phyloP scores from a whole-genome alignment of 1,284 basidiomycete genomes.

The Singerocomus inundabilis region DNA sequence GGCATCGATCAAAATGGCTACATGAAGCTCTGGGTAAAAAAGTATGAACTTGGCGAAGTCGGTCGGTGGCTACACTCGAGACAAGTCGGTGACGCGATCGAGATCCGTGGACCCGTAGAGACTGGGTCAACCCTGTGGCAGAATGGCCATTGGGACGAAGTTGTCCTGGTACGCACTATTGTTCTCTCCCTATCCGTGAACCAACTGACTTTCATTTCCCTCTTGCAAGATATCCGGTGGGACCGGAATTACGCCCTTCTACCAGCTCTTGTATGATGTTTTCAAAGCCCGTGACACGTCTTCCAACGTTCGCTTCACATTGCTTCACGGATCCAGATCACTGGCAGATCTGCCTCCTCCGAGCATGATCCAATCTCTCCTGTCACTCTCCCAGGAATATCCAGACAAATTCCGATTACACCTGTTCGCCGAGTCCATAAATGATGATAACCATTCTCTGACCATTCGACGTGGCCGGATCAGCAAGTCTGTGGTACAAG shows the following conservation, averaged over 20 bases:
- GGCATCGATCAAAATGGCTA: conserved; percentile 62
- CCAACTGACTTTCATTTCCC: conserved; percentile 5
- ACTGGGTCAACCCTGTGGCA: conserved; percentile 65
- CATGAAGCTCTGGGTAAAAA: conserved; percentile 76
- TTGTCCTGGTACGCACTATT: conserved; percentile 63
- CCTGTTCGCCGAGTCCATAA: conserved; percentile 59
- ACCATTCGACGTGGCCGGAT: conserved; percentile 47
- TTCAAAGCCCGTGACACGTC: conserved; percentile 32
- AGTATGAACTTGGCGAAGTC: conserved; percentile 77
- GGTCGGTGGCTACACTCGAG: conserved; percentile 79
- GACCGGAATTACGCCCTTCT: conserved; percentile 80
- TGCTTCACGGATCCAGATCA: conserved; percentile 67
- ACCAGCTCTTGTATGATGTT: conserved; percentile 57
- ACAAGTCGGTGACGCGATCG: conserved; percentile 61
- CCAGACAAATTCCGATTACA: conserved; percentile 55
- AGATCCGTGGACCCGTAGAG: conserved; percentile 73
- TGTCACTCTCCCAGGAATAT: conserved; percentile 43
- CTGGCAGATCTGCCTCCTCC: conserved; percentile 66
- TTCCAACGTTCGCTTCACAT: conserved; percentile 55
- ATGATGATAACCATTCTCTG: conserved; percentile 24
- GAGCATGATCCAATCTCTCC: conserved; percentile 51
- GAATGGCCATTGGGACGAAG: conserved; percentile 65
- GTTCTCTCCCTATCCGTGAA: neutral
- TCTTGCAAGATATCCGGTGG: conserved; percentile 71
- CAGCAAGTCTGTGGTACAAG: conserved; percentile 45